A percentile compares a stretch with the other conserved stretches of the same genome.
phyloP scores from a whole-genome alignment of 768 basidiomycete species.

The Kwoniella mangroviensis region DNA sequence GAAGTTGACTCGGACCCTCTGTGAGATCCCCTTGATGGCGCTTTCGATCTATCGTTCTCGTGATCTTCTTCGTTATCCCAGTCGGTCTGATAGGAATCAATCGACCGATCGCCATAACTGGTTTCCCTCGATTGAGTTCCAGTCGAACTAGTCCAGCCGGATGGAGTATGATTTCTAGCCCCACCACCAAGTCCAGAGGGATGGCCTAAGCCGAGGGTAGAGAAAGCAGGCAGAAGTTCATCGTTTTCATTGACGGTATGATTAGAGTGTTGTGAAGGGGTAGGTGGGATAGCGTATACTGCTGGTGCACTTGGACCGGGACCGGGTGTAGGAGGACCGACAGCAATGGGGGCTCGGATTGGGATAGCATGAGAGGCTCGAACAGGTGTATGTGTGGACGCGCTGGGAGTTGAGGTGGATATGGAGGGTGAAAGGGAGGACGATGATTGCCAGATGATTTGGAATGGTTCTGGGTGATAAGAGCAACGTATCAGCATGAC shows the following conservation, averaged over 20 bases:
- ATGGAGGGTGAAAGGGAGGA: slow-evolving; percentile 19
- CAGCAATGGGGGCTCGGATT: slow-evolving; percentile 52
- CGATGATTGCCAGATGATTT: slow-evolving; percentile 54
- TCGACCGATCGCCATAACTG: neutral
- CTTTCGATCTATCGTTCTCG: slow-evolving; percentile 7
- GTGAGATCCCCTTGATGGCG: slow-evolving; percentile 21
- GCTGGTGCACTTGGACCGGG: slow-evolving; percentile 18
- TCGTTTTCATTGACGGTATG: neutral
- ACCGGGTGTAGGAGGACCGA: slow-evolving; percentile 53
- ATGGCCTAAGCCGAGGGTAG: slow-evolving; percentile 15
- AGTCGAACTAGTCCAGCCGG: slow-evolving; percentile 26
- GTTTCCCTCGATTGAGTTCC: slow-evolving; percentile 13
- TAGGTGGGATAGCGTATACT: slow-evolving; percentile 52
- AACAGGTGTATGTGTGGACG: slow-evolving; percentile 30
- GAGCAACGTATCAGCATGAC: neutral
- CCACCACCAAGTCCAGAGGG: slow-evolving; percentile 1
- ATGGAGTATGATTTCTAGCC: neutral
- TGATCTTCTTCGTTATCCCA: slow-evolving; percentile 8
- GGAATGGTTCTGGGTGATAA: slow-evolving; percentile 41
- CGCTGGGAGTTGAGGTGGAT: slow-evolving; percentile 20
- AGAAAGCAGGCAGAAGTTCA: slow-evolving; percentile 19
- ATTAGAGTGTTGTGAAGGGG: slow-evolving; percentile 29
- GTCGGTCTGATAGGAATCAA: neutral
- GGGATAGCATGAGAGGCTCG: slow-evolving; percentile 50
- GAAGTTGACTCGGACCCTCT: slow-evolving; percentile 32